Evolutionary conservation across 306 rosid species (phyloP), one percentile per base, ranked within the genome.

Genomic region (Pyrus pyrifolia): DNA sequence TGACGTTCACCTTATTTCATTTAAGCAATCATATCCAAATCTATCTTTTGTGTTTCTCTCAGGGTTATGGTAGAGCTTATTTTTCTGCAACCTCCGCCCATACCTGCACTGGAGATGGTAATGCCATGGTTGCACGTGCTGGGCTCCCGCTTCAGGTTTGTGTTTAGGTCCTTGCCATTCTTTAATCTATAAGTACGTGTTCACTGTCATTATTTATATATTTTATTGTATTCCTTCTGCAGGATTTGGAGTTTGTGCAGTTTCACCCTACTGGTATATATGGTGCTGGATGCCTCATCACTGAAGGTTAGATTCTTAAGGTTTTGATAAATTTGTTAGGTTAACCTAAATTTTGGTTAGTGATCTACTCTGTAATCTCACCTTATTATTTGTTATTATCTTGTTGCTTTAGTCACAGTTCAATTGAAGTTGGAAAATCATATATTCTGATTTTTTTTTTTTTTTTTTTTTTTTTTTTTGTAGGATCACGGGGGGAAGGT

Each of bases 401-500:
- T 42, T 33, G 18, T 33, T 61, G 21, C 21, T 51, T 15, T 11
- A 57, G 35, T 31, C 71, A 7, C 70, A 21, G 38, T 55, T 49
- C 42, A 66, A 23, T 59, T 27, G 23, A 33, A 25, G 35, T 23
- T 81, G 2, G 10, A 45, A 19, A 46, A 33, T 72, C 21, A 12
- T 59, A n/a, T 68, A 52, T 6, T 74, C 23, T 31, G 46, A 33
- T 46, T 67, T 35, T 66, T 79, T n/a, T 71, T 84, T 33, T 33
- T 33, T 35, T 35, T 66, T 35, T 66, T 79, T n/a, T 71, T 84
- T 33, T 33, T 33, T 35, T 33, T 35, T 35, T 78, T 78, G 55
- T 83, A 95, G 98, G 98, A 75, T 95, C 98, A 76, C 96, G 97
- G 38, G 97, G 98, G 59, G 98, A 95, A 86, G 98, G 98, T 84